Percentiles rank a stretch among this genome's conserved stretches.
phyloP scores from a whole-genome alignment of 768 basidiomycete genomes.

The Coprinellus aureogranulatus region DNA sequence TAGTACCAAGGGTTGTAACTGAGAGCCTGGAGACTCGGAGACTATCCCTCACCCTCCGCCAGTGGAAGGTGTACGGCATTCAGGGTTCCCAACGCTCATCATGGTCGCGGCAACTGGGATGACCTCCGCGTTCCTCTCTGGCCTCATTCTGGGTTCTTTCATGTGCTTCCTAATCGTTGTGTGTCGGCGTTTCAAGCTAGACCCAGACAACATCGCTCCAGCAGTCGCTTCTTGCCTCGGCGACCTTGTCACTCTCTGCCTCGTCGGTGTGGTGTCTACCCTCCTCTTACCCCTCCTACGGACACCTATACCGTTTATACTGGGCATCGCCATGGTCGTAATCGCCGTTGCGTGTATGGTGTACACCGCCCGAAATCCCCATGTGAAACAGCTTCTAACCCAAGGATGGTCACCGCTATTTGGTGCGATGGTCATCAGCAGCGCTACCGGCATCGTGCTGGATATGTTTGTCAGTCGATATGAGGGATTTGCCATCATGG shows the following conservation, averaged over 20 bases:
- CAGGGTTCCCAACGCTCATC: slow-evolving; percentile 48
- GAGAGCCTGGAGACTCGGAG: slow-evolving; percentile 23
- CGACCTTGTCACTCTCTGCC: slow-evolving; percentile 84
- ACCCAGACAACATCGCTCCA: slow-evolving; percentile 96
- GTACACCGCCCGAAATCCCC: slow-evolving; percentile 61
- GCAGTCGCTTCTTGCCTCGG: slow-evolving; percentile 92
- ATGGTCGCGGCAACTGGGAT: slow-evolving; percentile 78
- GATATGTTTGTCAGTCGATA: slow-evolving; percentile 87
- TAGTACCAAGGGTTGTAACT: slow-evolving; percentile 41
- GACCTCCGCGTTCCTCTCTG: slow-evolving; percentile 76
- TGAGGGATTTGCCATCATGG: slow-evolving; percentile 83
- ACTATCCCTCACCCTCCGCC: slow-evolving; percentile 19
- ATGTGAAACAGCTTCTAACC: slow-evolving; percentile 68
- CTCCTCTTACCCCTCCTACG: slow-evolving; percentile 64
- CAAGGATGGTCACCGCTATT: slow-evolving; percentile 91
- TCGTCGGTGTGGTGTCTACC: slow-evolving; percentile 74
- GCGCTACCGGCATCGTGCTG: slow-evolving; percentile 86
- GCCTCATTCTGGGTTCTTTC: slow-evolving; percentile 82
- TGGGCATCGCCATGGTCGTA: slow-evolving; percentile 48
- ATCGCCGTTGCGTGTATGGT: slow-evolving; percentile 48
- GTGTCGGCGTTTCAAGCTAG: slow-evolving; percentile 69
- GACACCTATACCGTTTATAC: slow-evolving; percentile 62
- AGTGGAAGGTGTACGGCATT: slow-evolving; percentile 23
- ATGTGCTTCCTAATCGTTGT: slow-evolving; percentile 84
- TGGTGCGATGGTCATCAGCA: slow-evolving; percentile 85